Evolutionary conservation across 2,329 filamentous ascomycete species (phyloP), one percentile per base, ranked within the genome.

Genomic region (Trichoderma sp.): DNA sequence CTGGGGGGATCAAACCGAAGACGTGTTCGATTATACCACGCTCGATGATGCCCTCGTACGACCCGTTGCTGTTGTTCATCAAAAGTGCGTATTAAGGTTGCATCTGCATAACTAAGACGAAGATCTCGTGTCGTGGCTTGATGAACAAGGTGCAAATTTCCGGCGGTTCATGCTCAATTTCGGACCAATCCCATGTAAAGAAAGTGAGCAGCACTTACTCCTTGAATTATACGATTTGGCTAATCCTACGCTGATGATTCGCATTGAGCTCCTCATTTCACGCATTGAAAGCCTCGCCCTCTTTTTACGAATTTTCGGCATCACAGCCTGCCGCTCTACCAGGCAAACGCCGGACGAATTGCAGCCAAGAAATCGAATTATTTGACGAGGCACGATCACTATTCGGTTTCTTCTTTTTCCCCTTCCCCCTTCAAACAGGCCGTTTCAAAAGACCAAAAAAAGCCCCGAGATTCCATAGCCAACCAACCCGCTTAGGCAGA

Each of bases 151-250:
- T 43, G 36, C 58, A 32, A 69, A 69, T 69, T 69, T 69, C 67
- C 67, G 58, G 57, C 39, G 43, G 30, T 69, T 61, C 43, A 61
- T 69, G 67, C 67, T 39, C 36, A 61, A 69, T 69, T 28, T 69
- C 67, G 67, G 67, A 17, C 34, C 15, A 58, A 28, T 63, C 15
- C 20, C 26, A 59, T 32, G 57, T 17, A 39, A 26, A 34, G 15
- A 57, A 55, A 28, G 53, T 43, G 64, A 67, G 50, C 61, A 53
- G 20, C 47, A 23, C 23, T 11, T 11, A 4, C 23, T 43, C 36
- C 26, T 43, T 23, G 11, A 53, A 53, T 20, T 6, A 23, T 53
- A 53, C 47, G 47, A 53, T 13, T 23, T 53, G n/a, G 43, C n/a
- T 13, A 50, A 50, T 50, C n/a, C 43, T n/a, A 50, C 20, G 47